Conservation (phyloP, 176 grass and related monocot species). For the Puccinellia tenuiflora region DNA sequence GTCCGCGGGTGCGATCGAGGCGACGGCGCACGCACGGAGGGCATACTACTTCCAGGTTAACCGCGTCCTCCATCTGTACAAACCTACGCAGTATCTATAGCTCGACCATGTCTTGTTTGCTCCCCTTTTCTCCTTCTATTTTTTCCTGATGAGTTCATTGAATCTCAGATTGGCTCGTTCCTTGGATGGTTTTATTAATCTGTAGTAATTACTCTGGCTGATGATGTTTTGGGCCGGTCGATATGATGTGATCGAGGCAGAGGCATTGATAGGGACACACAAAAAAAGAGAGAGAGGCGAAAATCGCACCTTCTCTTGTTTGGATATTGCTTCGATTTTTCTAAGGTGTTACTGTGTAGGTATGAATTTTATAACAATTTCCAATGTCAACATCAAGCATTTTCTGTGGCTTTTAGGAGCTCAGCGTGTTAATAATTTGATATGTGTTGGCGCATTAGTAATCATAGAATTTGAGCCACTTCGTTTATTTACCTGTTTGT, state of each 20-base stretch:
- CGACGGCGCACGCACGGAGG: background rate
- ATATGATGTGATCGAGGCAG: background rate
- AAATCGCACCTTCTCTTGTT: background rate
- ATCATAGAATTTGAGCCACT: background rate
- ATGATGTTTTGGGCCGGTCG: background rate
- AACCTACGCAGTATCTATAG: no score
- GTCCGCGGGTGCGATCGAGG: background rate
- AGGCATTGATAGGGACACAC: background rate
- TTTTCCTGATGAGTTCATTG: background rate
- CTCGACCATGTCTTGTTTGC: background rate
- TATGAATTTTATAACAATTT: background rate
- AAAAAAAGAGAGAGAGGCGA: no score
- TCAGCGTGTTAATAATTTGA: background rate
- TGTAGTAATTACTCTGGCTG: background rate
- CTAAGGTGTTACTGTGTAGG: background rate
- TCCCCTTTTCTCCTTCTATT: background rate
- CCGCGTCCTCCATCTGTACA: background rate
- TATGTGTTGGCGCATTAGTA: background rate
- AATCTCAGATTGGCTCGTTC: background rate
- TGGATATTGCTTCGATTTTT: conserved; percentile 16
- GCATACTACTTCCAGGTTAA: background rate
- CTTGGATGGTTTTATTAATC: background rate
- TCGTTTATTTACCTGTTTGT: background rate
- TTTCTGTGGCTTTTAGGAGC: background rate
- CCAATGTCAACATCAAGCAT: background rate